Evolutionary conservation across 305 asterid species (phyloP).

Genomic region (Fraxinus platypoda): DNA sequence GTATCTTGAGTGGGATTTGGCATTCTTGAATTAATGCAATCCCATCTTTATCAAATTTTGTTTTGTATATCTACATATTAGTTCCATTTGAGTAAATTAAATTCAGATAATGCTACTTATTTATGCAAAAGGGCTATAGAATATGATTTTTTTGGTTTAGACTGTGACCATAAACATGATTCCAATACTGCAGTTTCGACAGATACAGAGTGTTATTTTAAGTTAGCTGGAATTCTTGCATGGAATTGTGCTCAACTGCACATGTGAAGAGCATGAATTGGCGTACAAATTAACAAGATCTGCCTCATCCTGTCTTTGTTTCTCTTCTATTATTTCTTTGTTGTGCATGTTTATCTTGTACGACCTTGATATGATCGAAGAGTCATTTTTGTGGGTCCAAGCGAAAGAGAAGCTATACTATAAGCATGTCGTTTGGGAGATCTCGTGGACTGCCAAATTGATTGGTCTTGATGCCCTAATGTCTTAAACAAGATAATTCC

Average conservation of each 20-base stretch:
- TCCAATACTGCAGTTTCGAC: conserved; percentile 2
- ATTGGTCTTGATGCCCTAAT: not conserved
- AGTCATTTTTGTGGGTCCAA: not conserved
- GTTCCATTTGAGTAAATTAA: conserved; percentile 23
- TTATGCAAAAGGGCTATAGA: conserved; percentile 11
- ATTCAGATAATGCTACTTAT: conserved; percentile 4
- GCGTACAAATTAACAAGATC: conserved; percentile 28
- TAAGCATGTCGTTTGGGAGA: not conserved
- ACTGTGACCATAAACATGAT: conserved; percentile 21
- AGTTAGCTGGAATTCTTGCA: conserved; percentile 3
- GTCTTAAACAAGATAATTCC: not conserved
- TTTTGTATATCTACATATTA: conserved; percentile 30
- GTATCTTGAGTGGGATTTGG: conserved; percentile 67
- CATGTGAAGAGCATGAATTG: conserved; percentile 49
- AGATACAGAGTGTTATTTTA: not conserved
- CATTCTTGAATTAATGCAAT: conserved; percentile 46
- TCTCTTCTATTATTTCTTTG: conserved; percentile 3
- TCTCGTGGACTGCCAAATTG: not conserved
- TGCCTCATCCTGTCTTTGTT: conserved; percentile 31
- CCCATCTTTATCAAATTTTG: not conserved
- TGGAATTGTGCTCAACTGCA: conserved; percentile 27
- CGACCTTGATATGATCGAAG: not conserved
- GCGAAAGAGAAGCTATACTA: not conserved
- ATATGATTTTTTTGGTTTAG: not conserved
- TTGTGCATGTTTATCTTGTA: not conserved